These are phyloP conservation scores for Anthracocystis panici-leucophaei DNA, from an alignment of 1,284 basidiomycete genomes.

Conservation along the genomic window DNA sequence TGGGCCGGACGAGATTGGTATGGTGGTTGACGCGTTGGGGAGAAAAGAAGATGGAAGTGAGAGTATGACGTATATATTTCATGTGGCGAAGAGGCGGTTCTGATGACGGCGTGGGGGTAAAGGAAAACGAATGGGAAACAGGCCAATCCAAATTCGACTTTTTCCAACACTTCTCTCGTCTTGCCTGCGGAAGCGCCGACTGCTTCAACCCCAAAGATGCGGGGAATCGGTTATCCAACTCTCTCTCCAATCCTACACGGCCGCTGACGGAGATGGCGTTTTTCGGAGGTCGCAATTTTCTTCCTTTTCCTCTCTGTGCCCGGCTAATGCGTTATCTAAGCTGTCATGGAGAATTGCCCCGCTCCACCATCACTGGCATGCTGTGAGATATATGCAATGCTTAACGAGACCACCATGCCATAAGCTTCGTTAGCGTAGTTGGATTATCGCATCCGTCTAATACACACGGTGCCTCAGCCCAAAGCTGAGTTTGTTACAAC, in stretches of 20 bases:
- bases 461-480: constrained; percentile 36
- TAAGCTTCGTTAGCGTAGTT: constrained; percentile 47
- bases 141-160: constrained; percentile 11
- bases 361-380: too few species aligned
- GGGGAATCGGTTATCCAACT: not conserved
- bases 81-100: not conserved
- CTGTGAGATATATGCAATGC: too few species aligned
- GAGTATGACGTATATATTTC: not conserved
- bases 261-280: constrained; percentile 27
- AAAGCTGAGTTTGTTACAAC: constrained; percentile 40
- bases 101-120: not conserved
- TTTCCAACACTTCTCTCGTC: too few species aligned
- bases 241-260: not conserved
- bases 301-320: too few species aligned
- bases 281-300: constrained; percentile 8
- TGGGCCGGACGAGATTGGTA: not conserved
- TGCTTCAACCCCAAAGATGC: too few species aligned
- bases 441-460: constrained; percentile 55
- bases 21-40: not conserved
- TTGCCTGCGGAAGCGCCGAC: constrained; percentile 7
- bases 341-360: not conserved
- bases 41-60: not conserved
- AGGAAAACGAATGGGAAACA: too few species aligned
- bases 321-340: too few species aligned
- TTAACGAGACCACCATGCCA: too few species aligned